Evolutionary conservation across 257 asterid genomes (phyloP), one percentile per base, ranked within the genome.

Genomic region (Phtheirospermum japonicum): DNA sequence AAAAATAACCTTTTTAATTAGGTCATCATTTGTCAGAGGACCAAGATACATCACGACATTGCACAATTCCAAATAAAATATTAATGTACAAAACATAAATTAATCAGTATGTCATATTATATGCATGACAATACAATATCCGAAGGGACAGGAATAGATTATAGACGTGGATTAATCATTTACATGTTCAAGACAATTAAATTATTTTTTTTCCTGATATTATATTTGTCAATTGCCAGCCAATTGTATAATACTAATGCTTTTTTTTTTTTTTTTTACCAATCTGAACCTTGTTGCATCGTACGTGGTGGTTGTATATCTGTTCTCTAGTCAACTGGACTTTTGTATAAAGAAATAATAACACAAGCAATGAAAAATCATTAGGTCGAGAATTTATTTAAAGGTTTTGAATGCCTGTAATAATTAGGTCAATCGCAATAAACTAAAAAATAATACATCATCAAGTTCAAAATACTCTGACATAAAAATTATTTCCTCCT

Each of bases 31-130:
- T 40, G 46, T n/a, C n/a, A 40, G 46, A n/a, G 8, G 7, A n/a
- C 16, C 30, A 42, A 62, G 37, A 61, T 63, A 56, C 66, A 70
- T 48, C 75, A 70, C 75, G 70, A 56, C 70, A 70, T 63, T 57
- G 64, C 49, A 57, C 34, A 64, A 1, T 37, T 54, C 14, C 28
- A 6, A 5, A 59, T 53, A 46, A 12, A 19, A 6, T 7, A 50
- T 4, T 14, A 45, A 33, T 13, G 23, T 51, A 65, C 26, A 3
- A 48, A 6, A 23, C 8, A 64, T 0, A 9, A 2, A 52, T 23
- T 52, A 52, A 52, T 52, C 19, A 18, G 17, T 23, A n/a, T n/a
- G n/a, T n/a, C n/a, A n/a, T n/a, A n/a, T n/a, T n/a, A n/a, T n/a
- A n/a, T n/a, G n/a, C n/a, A n/a, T n/a, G n/a, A n/a, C n/a, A n/a